A percentile compares a stretch with the other conserved stretches of the same genome.
Conservation (phyloP, 495 filamentous ascomycete genomes). For the Annulohypoxylon bovei region DNA sequence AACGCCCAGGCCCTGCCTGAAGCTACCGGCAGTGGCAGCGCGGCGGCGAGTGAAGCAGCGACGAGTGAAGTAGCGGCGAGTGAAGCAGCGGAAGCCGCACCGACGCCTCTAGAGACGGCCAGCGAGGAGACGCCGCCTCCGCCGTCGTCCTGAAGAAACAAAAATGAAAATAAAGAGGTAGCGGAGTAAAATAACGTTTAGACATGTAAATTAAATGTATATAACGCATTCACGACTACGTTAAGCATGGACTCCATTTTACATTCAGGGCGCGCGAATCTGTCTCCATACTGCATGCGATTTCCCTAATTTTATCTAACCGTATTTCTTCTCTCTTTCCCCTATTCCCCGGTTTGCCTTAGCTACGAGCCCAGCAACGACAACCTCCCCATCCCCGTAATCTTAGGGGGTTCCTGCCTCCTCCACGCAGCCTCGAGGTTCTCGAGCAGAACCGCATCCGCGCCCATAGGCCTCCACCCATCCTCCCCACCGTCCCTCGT, state of each 20-base stretch:
- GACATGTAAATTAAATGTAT: conserved; percentile 47
- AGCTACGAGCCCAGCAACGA: conserved; percentile 60
- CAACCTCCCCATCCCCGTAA: conserved; percentile 62
- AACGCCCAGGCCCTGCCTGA: conserved; percentile 41
- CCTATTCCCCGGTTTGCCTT: background rate
- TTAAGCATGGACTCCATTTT: conserved; percentile 4
- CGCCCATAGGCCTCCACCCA: conserved; percentile 55
- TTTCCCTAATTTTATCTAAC: conserved; percentile 33
- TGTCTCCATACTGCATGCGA: background rate
- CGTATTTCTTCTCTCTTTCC: background rate
- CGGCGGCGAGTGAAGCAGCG: background rate
- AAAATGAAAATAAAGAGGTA: conserved; percentile 11
- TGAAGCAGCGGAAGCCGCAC: background rate
- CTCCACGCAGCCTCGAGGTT: conserved; percentile 57
- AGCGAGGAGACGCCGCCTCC: conserved; percentile 18
- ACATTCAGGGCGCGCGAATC: background rate
- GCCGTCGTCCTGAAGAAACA: conserved; percentile 17
- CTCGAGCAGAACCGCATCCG: conserved; percentile 62
- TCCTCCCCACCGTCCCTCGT: conserved; percentile 42
- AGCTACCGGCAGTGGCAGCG: background rate
- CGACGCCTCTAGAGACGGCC: conserved; percentile 3
- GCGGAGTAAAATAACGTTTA: conserved; percentile 28
- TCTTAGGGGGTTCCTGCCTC: conserved; percentile 57
- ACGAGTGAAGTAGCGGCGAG: background rate
- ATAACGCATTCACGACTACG: conserved; percentile 35